These are phyloP conservation scores for Xylariaceae sp. DNA, from an alignment of 2,329 filamentous ascomycete species.

Conservation along the genomic window DNA sequence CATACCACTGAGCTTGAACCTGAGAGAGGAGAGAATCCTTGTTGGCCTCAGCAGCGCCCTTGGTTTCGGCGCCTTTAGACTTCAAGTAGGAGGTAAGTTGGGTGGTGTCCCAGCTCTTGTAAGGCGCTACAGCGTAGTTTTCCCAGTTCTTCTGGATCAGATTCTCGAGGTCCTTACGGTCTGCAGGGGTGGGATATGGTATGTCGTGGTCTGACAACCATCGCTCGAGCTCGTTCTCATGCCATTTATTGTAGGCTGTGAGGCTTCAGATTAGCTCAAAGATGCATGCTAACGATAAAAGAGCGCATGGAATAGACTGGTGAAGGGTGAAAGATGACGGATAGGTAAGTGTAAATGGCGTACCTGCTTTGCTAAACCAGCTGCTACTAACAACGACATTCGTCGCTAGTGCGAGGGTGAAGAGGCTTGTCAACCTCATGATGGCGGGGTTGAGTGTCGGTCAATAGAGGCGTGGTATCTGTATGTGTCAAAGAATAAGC, in stretches of 20 bases:
- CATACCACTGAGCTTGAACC: conserved; percentile 77
- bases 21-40: conserved; percentile 72
- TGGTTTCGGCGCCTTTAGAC: conserved; percentile 72
- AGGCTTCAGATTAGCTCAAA: conserved; percentile 38
- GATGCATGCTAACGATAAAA: neutral
- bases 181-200: conserved; percentile 85
- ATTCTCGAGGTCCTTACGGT: conserved; percentile 92
- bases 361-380: conserved; percentile 89
- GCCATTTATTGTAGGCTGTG: conserved; percentile 97
- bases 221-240: conserved; percentile 94
- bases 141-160: conserved; percentile 94
- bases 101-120: conserved; percentile 75
- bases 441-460: conserved; percentile 34
- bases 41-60: conserved; percentile 69
- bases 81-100: conserved; percentile 72
- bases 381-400: conserved; percentile 73
- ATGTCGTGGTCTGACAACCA: conserved; percentile 95
- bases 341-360: conserved; percentile 41
- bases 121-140: conserved; percentile 73
- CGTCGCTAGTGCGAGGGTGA: conserved; percentile 74
- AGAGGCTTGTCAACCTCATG: conserved; percentile 79
- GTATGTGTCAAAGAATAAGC: neutral
- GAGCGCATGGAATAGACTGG: neutral
- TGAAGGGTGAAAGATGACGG: too few relatives aligned
- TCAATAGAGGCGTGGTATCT: neutral